Percentiles rank a stretch among this genome's conserved stretches.
phyloP scores from a whole-genome alignment of 306 rosid genomes.

The Prunus fruticosa region DNA sequence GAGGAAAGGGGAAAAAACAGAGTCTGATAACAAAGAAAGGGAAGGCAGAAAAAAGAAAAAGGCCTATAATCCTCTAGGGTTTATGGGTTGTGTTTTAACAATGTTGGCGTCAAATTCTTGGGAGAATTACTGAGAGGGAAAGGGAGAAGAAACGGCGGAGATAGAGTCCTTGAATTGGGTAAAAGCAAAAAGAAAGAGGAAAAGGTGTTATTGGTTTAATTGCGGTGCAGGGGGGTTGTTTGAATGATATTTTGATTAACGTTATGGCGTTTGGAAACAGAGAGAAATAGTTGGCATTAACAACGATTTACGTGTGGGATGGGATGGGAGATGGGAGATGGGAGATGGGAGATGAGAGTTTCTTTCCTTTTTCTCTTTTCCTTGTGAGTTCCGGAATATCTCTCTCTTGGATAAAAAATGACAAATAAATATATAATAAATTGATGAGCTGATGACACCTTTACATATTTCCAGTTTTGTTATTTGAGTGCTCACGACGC shows the following conservation, averaged over 20 bases:
- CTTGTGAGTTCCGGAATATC: too few species aligned
- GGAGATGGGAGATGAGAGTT: neutral
- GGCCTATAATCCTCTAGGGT: neutral
- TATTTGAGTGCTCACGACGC: too few species aligned
- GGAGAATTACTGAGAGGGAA: neutral
- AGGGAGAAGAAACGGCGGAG: slow-evolving; percentile 14
- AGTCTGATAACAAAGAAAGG: neutral
- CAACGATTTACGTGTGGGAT: neutral
- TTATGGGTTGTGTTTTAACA: neutral
- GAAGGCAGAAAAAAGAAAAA: neutral
- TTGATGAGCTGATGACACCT: too few species aligned
- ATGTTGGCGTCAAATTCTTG: neutral
- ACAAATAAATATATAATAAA: too few species aligned
- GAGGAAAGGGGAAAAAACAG: too few species aligned
- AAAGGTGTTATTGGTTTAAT: neutral
- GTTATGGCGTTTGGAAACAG: neutral
- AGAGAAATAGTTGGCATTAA: neutral
- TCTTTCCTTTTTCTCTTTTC: neutral
- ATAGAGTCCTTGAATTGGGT: neutral
- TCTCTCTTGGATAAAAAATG: too few species aligned
- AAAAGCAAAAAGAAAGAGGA: too few species aligned
- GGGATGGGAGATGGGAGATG: too few species aligned
- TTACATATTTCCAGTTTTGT: too few species aligned
- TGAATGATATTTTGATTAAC: neutral
- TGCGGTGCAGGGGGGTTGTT: neutral